Evolutionary conservation across 768 basidiomycete genomes (phyloP).

Genomic region (Tricholoma saponaceum): DNA sequence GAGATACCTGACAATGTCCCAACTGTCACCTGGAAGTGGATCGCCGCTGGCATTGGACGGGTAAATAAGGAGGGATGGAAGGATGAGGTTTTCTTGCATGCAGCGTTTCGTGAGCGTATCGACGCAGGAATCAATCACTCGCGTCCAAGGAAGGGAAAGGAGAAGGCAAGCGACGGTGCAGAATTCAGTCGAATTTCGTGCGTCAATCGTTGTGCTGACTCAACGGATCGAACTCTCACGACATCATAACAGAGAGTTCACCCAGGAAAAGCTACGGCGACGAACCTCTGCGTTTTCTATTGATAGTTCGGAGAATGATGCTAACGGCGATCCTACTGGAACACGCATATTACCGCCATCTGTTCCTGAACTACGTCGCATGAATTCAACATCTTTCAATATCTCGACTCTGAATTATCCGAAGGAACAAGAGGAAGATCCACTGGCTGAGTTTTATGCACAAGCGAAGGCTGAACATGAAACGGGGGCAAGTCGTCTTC

Average conservation of each 20-base stretch:
- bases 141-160: constrained; percentile 21
- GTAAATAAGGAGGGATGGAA: constrained; percentile 27
- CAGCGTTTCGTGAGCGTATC: constrained; percentile 45
- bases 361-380: constrained; percentile 6
- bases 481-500: constrained; percentile 30
- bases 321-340: neutral
- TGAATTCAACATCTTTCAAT: neutral
- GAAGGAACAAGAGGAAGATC: constrained; percentile 34
- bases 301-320: constrained; percentile 19
- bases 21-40: constrained; percentile 63
- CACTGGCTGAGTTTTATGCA: constrained; percentile 62
- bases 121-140: constrained; percentile 33
- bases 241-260: constrained; percentile 28
- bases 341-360: constrained; percentile 10
- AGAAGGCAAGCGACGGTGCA: constrained; percentile 17
- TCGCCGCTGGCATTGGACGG: constrained; percentile 35
- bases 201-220: constrained; percentile 13
- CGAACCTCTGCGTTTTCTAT: constrained; percentile 2
- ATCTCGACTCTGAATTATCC: neutral
- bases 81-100: constrained; percentile 39
- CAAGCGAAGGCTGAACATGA: constrained; percentile 49
- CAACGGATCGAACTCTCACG: neutral
- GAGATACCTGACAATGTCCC: constrained; percentile 67
- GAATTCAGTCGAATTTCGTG: constrained; percentile 48
- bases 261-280: constrained; percentile 23